Evolutionary conservation across 306 rosid species (phyloP).

Genomic region (Parietaria judaica): DNA sequence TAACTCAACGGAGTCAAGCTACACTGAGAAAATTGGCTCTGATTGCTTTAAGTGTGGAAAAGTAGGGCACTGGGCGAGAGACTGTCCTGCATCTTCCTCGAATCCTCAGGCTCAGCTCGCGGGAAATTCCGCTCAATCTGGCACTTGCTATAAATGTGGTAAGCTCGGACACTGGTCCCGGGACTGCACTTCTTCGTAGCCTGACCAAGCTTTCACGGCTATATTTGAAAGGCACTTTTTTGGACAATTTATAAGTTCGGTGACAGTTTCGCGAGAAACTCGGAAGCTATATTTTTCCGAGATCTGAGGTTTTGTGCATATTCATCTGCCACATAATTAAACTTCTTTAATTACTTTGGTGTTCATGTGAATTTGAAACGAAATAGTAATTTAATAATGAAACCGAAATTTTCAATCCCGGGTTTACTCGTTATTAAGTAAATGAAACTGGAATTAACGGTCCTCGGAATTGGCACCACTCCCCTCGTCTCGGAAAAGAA

Average conservation of each 20-base stretch:
- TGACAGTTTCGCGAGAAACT: too few species aligned
- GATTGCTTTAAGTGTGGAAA: constrained; percentile 42
- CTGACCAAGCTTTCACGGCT: neutral
- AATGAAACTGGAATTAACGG: too few species aligned
- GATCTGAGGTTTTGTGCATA: too few species aligned
- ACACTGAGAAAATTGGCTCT: constrained; percentile 22
- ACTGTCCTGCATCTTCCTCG: constrained; percentile 26
- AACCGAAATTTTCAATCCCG: too few species aligned
- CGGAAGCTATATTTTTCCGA: too few species aligned
- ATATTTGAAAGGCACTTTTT: neutral
- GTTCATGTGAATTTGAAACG: too few species aligned
- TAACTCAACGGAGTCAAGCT: constrained; percentile 11
- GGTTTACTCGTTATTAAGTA: too few species aligned
- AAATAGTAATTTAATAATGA: too few species aligned
- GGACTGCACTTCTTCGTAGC: constrained; percentile 31
- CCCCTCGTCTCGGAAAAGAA: too few species aligned
- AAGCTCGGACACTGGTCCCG: constrained; percentile 50
- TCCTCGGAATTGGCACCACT: too few species aligned
- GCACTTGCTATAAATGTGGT: constrained; percentile 41
- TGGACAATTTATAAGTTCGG: neutral
- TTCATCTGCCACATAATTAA: too few species aligned
- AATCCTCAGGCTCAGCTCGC: constrained; percentile 23
- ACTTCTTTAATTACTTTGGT: too few species aligned
- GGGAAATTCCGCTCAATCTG: constrained; percentile 20
- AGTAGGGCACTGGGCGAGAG: constrained; percentile 54